Evolutionary conservation across 73 alveolate species (phyloP).

Genomic region (Paramecium octaurelia): DNA sequence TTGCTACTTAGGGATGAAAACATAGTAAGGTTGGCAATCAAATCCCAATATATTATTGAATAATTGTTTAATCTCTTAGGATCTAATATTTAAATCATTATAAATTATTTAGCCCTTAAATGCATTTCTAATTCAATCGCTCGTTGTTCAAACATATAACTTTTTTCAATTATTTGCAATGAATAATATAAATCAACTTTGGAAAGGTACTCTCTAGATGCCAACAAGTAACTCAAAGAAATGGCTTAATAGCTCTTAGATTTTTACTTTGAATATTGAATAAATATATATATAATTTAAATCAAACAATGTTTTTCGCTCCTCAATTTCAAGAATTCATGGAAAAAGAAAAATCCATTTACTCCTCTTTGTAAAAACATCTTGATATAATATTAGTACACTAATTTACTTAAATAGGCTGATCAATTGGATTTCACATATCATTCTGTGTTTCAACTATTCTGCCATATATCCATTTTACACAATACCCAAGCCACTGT

Average conservation of each 20-base stretch:
- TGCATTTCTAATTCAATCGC: not conserved
- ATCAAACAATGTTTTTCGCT: not conserved
- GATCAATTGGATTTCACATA: not conserved
- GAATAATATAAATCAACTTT: not conserved
- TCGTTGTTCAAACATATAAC: not conserved
- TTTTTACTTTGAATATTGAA: not conserved
- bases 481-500: conserved; percentile 1
- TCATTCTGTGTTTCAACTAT: not conserved
- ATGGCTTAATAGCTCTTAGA: not conserved
- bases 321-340: not conserved
- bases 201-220: not conserved
- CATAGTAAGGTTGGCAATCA: not conserved
- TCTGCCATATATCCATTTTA: not conserved
- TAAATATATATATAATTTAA: not conserved
- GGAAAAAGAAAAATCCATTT: not conserved
- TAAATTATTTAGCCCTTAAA: not conserved
- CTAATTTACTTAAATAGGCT: not conserved
- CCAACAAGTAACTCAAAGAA: not conserved
- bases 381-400: not conserved
- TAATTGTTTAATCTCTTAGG: not conserved
- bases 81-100: not conserved
- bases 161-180: not conserved
- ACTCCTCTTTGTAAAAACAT: not conserved
- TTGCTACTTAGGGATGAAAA: not conserved
- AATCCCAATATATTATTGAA: not conserved